phyloP scores from a whole-genome alignment of 2,329 filamentous ascomycete genomes.

The Curvularia sp. region DNA sequence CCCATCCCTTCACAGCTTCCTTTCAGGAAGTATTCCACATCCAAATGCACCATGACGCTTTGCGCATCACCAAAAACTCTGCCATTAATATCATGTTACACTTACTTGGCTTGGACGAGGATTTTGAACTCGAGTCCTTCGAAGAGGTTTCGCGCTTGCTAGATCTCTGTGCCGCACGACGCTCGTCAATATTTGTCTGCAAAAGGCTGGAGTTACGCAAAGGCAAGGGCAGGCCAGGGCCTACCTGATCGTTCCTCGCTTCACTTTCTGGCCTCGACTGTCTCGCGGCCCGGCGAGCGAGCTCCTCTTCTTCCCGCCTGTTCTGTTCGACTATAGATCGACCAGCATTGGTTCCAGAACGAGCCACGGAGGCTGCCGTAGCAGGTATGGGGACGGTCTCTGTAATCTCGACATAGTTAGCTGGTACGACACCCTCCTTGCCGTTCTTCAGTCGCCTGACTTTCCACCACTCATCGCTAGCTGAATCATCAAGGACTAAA shows the following conservation, averaged over 20 bases:
- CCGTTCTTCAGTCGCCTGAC: conserved; percentile 88
- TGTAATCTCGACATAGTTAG: conserved; percentile 91
- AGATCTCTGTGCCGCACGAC: conserved; percentile 73
- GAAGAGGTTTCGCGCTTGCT: conserved; percentile 72
- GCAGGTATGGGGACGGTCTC: conserved; percentile 66
- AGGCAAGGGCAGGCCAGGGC: conserved; percentile 76
- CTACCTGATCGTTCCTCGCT: conserved; percentile 71
- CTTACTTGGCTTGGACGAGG: conserved; percentile 76
- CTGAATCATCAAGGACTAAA: conserved; percentile 83
- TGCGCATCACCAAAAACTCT: background rate
- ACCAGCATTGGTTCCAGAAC: conserved; percentile 65
- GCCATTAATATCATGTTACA: conserved; percentile 27
- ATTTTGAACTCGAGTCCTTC: conserved; percentile 54
- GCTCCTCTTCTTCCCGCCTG: conserved; percentile 78
- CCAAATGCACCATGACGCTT: background rate
- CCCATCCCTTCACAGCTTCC: background rate
- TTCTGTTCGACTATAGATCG: conserved; percentile 79
- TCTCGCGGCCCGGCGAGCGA: conserved; percentile 80
- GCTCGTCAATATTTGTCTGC: conserved; percentile 70
- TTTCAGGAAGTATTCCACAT: background rate
- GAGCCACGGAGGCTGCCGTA: conserved; percentile 56
- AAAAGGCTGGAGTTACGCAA: conserved; percentile 80
- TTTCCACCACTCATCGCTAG: conserved; percentile 99
- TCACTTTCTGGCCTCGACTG: conserved; percentile 64
- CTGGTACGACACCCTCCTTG: conserved; percentile 94